A percentile compares a stretch with the other conserved stretches of the same genome.
Conservation (phyloP, 306 rosid species). For the Dryas drummondii region DNA sequence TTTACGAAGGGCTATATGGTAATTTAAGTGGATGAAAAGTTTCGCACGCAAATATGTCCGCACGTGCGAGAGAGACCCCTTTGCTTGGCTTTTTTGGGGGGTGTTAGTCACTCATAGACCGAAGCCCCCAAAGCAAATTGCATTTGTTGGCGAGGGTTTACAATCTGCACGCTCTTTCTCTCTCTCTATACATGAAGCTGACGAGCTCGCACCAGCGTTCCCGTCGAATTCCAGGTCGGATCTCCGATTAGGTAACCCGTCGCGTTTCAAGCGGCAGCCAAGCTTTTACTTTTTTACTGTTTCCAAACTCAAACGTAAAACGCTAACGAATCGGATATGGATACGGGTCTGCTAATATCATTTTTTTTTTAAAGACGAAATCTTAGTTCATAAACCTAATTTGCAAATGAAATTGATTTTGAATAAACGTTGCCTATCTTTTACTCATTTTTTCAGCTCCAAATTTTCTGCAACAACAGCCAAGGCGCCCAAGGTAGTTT, state of each 20-base stretch:
- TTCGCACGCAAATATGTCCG: background rate
- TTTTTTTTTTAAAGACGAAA: background rate
- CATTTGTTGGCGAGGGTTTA: constrained; percentile 19
- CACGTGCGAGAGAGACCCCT: background rate
- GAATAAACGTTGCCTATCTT: background rate
- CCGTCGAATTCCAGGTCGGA: constrained; percentile 18
- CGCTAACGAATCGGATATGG: background rate
- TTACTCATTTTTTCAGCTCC: background rate
- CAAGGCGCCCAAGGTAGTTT: background rate
- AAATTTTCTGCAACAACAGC: background rate
- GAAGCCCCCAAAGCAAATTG: background rate
- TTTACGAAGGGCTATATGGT: background rate
- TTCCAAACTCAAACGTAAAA: background rate
- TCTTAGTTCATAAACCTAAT: background rate
- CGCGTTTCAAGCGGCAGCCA: background rate
- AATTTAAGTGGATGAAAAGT: background rate
- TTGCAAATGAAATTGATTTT: background rate
- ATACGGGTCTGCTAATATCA: too few relatives aligned
- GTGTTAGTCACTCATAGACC: background rate
- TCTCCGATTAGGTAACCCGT: constrained; percentile 39
- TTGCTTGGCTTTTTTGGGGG: background rate
- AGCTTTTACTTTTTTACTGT: background rate
- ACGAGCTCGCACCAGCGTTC: constrained; percentile 18
- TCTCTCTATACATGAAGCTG: constrained; percentile 18
- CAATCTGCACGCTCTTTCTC: background rate